Evolutionary conservation across 1,284 basidiomycete genomes (phyloP).

Genomic region (Ustilago xerochloae): DNA sequence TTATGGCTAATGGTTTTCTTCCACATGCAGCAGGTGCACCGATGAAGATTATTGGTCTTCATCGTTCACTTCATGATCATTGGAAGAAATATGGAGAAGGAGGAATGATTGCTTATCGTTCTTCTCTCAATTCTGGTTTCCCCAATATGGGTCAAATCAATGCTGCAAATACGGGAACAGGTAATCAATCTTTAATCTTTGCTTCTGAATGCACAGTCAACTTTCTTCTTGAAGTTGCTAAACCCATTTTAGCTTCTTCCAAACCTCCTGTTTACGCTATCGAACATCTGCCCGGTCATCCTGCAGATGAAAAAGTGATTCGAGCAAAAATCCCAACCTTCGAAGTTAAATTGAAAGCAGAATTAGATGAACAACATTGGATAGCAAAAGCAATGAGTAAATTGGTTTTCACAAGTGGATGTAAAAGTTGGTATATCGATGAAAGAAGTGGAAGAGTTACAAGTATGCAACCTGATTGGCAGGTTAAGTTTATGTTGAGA

Average conservation of each 20-base stretch:
- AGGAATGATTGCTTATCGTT: constrained; percentile 57
- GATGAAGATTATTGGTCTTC: constrained; percentile 51
- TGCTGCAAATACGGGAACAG: constrained; percentile 63
- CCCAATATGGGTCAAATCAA: constrained; percentile 63
- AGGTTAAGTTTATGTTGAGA: constrained; percentile 53
- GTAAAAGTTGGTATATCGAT: constrained; percentile 65
- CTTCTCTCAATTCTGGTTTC: constrained; percentile 56
- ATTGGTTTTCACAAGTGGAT: constrained; percentile 54
- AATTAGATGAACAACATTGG: constrained; percentile 62
- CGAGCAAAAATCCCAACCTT: constrained; percentile 51
- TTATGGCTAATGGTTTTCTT: constrained; percentile 65
- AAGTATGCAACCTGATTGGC: constrained; percentile 63
- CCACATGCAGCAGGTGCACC: constrained; percentile 55
- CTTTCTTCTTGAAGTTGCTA: constrained; percentile 51
- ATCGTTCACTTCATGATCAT: constrained; percentile 55
- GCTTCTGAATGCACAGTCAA: constrained; percentile 60
- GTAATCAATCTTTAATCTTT: constrained; percentile 61
- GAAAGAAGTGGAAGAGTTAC: constrained; percentile 51
- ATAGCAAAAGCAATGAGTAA: constrained; percentile 57
- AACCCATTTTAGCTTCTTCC: constrained; percentile 48
- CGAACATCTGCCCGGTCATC: constrained; percentile 48
- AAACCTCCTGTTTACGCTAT: constrained; percentile 39
- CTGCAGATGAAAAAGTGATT: constrained; percentile 1
- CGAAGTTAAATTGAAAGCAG: constrained; percentile 57
- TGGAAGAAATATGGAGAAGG: constrained; percentile 60